Evolutionary conservation across 495 filamentous ascomycete genomes (phyloP).

Genomic region (Cercophora samala): DNA sequence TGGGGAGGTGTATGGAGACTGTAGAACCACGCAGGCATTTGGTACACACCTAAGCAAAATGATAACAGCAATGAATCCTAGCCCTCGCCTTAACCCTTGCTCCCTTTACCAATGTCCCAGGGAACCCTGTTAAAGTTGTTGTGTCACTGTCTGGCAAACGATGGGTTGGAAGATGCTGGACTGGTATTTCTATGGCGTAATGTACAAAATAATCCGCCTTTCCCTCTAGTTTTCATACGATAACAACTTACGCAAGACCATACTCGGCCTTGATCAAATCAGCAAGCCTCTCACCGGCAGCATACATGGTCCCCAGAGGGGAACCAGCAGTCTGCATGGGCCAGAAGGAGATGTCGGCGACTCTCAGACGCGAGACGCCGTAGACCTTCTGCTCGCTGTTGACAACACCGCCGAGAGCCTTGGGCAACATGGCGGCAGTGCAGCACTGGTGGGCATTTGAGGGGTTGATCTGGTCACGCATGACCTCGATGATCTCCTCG

Average conservation of each 20-base stretch:
- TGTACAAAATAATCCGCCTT: not conserved
- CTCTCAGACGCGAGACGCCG: conserved; percentile 44
- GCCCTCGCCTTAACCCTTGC: not conserved
- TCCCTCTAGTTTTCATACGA: not conserved
- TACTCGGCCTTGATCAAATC: conserved; percentile 33
- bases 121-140: not conserved
- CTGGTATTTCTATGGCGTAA: not conserved
- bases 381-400: conserved; percentile 48
- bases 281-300: conserved; percentile 47
- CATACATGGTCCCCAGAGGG: conserved; percentile 49
- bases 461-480: conserved; percentile 33
- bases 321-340: conserved; percentile 45
- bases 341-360: conserved; percentile 36
- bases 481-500: conserved; percentile 28
- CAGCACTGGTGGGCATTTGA: conserved; percentile 38
- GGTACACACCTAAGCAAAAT: not conserved
- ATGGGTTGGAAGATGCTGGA: not conserved
- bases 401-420: conserved; percentile 43
- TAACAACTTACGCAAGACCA: conserved; percentile 14
- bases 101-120: not conserved
- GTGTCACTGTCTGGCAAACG: not conserved
- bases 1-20: conserved; percentile 16
- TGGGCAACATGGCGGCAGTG: conserved; percentile 48
- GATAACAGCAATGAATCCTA: not conserved
- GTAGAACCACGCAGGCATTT: conserved; percentile 19